These are phyloP conservation scores for Bidens hawaiensis DNA, from an alignment of 140 eudicot genomes.

Conservation along the genomic window DNA sequence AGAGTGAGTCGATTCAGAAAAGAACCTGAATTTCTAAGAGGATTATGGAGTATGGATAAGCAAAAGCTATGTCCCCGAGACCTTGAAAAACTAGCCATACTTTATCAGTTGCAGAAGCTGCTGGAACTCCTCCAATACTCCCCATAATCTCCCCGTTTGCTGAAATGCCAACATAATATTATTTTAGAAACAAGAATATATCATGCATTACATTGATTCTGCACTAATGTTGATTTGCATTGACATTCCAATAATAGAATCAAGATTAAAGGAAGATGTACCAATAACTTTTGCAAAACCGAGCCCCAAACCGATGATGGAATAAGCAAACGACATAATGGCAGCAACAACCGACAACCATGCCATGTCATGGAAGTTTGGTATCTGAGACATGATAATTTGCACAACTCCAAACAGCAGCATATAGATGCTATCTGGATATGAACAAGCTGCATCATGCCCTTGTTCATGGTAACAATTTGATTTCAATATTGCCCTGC, in stretches of 20 bases:
- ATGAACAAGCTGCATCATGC: conserved; percentile 44
- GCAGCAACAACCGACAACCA: conserved; percentile 77
- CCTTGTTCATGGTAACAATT: conserved; percentile 63
- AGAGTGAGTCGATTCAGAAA: conserved; percentile 3
- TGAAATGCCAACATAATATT: conserved; percentile 16
- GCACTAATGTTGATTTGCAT: neutral
- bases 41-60: conserved; percentile 55
- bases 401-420: conserved; percentile 61
- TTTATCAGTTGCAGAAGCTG: conserved; percentile 41
- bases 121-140: conserved; percentile 43
- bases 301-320: conserved; percentile 56
- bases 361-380: conserved; percentile 63
- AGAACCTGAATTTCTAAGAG: conserved; percentile 59
- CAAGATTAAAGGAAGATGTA: conserved; percentile 10
- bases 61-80: conserved; percentile 81
- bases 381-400: conserved; percentile 67
- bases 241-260: conserved; percentile 3
- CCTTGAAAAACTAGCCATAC: conserved; percentile 60
- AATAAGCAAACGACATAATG: conserved; percentile 61
- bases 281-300: conserved; percentile 61
- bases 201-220: neutral
- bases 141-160: conserved; percentile 47
- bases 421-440: conserved; percentile 44
- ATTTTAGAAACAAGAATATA: neutral
- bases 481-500: conserved; percentile 65